phyloP scores from a whole-genome alignment of 768 basidiomycete genomes.

The Mycena vulgaris region DNA sequence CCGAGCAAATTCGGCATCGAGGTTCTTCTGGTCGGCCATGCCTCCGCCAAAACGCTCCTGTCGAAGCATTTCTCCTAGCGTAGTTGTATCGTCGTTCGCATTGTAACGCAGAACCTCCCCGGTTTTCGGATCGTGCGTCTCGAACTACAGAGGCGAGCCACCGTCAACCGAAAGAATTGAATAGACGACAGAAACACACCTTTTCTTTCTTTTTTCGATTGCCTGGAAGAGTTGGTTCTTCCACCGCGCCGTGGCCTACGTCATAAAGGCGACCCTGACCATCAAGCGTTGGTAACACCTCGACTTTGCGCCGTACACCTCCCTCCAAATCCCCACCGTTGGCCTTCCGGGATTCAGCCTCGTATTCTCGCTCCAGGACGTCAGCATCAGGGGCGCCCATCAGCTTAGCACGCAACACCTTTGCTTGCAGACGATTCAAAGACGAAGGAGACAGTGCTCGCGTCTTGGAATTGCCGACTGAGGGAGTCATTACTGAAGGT shows the following conservation, averaged over 20 bases:
- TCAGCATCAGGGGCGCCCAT: slow-evolving; percentile 85
- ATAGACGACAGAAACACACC: slow-evolving; percentile 60
- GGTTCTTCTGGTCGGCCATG: slow-evolving; percentile 89
- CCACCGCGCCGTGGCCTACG: slow-evolving; percentile 84
- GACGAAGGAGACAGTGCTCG: slow-evolving; percentile 81
- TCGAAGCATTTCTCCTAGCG: slow-evolving; percentile 92
- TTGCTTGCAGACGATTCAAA: slow-evolving; percentile 93
- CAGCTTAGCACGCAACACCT: slow-evolving; percentile 92
- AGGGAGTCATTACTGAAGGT: slow-evolving; percentile 91
- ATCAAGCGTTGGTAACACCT: slow-evolving; percentile 93
- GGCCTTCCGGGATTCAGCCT: slow-evolving; percentile 70
- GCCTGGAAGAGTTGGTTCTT: slow-evolving; percentile 65
- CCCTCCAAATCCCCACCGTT: slow-evolving; percentile 60
- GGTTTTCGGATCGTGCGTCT: slow-evolving; percentile 91
- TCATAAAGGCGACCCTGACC: slow-evolving; percentile 90
- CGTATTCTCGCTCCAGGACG: slow-evolving; percentile 88
- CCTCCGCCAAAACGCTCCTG: slow-evolving; percentile 95
- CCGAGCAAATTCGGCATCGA: slow-evolving; percentile 91
- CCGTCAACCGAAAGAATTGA: slow-evolving; percentile 14
- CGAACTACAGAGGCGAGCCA: slow-evolving; percentile 65
- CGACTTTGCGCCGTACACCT: slow-evolving; percentile 73
- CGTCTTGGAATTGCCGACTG: slow-evolving; percentile 51
- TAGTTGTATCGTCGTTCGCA: slow-evolving; percentile 89
- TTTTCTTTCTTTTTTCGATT: slow-evolving; percentile 89
- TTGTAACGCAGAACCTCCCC: slow-evolving; percentile 92